phyloP scores from a whole-genome alignment of 345 rosid species.

The Syzygium oleosum region DNA sequence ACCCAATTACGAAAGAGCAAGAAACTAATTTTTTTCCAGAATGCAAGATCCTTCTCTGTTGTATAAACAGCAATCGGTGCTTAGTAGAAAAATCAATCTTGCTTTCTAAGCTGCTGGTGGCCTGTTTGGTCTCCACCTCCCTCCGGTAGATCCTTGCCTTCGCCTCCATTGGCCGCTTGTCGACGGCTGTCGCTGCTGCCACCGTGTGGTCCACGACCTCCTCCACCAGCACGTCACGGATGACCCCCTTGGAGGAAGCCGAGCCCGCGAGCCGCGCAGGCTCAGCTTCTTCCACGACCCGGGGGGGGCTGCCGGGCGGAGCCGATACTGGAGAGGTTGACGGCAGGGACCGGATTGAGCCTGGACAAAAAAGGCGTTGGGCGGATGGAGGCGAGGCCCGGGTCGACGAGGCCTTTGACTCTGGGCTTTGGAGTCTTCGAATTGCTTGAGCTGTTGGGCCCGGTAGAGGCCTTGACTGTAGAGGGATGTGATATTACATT shows the following conservation, averaged over 20 bases:
- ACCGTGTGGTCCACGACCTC: slow-evolving; percentile 15
- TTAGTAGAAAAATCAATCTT: not conserved
- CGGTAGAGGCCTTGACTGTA: slow-evolving; percentile 7
- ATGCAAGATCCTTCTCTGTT: not conserved
- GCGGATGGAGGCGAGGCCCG: slow-evolving; percentile 31
- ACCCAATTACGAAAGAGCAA: not conserved
- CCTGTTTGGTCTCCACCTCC: not conserved
- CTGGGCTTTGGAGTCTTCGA: slow-evolving; percentile 31
- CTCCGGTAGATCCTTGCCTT: slow-evolving; percentile 22
- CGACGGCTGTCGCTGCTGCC: slow-evolving; percentile 8
- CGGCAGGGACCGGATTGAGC: slow-evolving; percentile 15
- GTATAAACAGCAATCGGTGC: not conserved
- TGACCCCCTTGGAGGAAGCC: slow-evolving; percentile 45
- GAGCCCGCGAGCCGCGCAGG: slow-evolving; percentile 17
- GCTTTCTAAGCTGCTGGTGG: not conserved
- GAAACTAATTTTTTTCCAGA: not conserved
- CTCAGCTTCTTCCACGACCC: slow-evolving; percentile 15
- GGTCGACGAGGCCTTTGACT: slow-evolving; percentile 29
- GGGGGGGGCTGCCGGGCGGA: slow-evolving; percentile 3
- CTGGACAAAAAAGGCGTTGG: not conserved
- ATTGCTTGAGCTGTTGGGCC: slow-evolving; percentile 17
- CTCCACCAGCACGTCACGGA: slow-evolving; percentile 33
- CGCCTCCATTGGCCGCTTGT: slow-evolving; percentile 17
- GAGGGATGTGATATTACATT: not conserved
- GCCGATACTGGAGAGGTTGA: slow-evolving; percentile 30